Percentiles rank a stretch among this genome's conserved stretches.
These are phyloP conservation scores for Calocybe gangraenosa DNA, from an alignment of 768 basidiomycete genomes.

Conservation along the genomic window DNA sequence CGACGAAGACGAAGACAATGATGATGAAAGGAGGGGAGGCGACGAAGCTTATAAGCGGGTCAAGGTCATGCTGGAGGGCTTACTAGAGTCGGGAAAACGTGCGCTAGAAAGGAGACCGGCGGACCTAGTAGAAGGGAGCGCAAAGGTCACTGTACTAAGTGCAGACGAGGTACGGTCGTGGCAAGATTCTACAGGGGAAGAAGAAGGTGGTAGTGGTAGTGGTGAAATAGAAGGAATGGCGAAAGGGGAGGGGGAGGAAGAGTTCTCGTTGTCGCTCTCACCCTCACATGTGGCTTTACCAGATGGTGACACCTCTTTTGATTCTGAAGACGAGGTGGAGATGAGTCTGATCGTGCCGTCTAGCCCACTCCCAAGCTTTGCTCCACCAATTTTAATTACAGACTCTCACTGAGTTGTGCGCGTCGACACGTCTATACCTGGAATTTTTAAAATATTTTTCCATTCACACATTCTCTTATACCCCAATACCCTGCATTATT, in stretches of 20 bases:
- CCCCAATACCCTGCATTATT: slow-evolving; percentile 13
- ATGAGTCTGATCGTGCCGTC: slow-evolving; percentile 28
- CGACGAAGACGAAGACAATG: slow-evolving; percentile 38
- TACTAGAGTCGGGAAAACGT: slow-evolving; percentile 52
- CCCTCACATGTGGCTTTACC: slow-evolving; percentile 19
- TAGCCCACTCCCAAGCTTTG: slow-evolving; percentile 23
- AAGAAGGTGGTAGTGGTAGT: slow-evolving; percentile 4
- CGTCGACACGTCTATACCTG: background rate
- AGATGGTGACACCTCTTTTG: slow-evolving; percentile 13
- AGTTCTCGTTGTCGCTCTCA: slow-evolving; percentile 13
- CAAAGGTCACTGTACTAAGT: slow-evolving; percentile 57
- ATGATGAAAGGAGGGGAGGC: slow-evolving; percentile 44
- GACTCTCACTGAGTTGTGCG: slow-evolving; percentile 22
- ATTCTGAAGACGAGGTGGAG: slow-evolving; percentile 40
- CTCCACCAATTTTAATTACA: slow-evolving; percentile 36
- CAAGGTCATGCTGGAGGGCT: slow-evolving; percentile 54
- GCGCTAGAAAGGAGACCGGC: slow-evolving; percentile 58
- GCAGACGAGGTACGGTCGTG: slow-evolving; percentile 69
- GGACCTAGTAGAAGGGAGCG: slow-evolving; percentile 46
- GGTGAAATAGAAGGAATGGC: slow-evolving; percentile 19
- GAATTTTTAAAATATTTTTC: slow-evolving; percentile 3
- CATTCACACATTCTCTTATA: background rate
- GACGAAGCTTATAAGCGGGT: slow-evolving; percentile 65
- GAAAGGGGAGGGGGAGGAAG: slow-evolving; percentile 27
- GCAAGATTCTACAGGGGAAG: slow-evolving; percentile 29